Evolutionary conservation across 192 early-diverging fungal species (phyloP), one percentile per base, ranked within the genome.

Genomic region (Coemansia sp.): DNA sequence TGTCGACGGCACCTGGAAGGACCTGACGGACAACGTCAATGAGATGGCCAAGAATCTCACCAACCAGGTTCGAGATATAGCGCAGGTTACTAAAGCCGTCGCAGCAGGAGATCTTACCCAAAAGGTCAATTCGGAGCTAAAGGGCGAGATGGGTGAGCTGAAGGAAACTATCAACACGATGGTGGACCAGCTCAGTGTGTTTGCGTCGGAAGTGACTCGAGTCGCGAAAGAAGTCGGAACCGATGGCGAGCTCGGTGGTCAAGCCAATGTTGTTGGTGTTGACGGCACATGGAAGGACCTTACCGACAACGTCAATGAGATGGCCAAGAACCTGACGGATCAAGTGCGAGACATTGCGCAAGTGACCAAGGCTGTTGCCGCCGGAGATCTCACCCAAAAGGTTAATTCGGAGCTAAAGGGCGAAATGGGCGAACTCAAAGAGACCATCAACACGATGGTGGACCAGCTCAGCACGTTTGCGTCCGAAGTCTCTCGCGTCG

Each of bases 221-320:
- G 86, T 89, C 1, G 81, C 87, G 19, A 83, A 85, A 30, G 87
- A 89, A 61, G 87, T 89, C 20, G 87, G 87, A 2, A 87, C 85
- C 0, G 87, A 89, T 67, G 88, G 88, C 10, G 71, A 70, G 40
- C 61, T 89, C 0, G 88, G 88, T 13, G 88, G 85, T 13, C 85
- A 86, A 55, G 88, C 88, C 7, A 50, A 84, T 6, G 87, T 88
- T 3, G 57, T 47, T 36, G 84, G 68, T 19, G 79, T 83, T 6
- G 81, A 76, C 8, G 85, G 87, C 3, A 85, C 83, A 0, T 88
- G 87, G 87, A 88, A 85, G 59, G 72, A 85, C 42, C 55, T 20
- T 37, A 47, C 83, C 66, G 85, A 87, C 60, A 59, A 84, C 38
- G 81, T 79, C 17, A 85, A 87, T n/a, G 76, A 84, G 25, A 82